phyloP scores from a whole-genome alignment of 257 asterid species.

The Linderniella brevidens region DNA sequence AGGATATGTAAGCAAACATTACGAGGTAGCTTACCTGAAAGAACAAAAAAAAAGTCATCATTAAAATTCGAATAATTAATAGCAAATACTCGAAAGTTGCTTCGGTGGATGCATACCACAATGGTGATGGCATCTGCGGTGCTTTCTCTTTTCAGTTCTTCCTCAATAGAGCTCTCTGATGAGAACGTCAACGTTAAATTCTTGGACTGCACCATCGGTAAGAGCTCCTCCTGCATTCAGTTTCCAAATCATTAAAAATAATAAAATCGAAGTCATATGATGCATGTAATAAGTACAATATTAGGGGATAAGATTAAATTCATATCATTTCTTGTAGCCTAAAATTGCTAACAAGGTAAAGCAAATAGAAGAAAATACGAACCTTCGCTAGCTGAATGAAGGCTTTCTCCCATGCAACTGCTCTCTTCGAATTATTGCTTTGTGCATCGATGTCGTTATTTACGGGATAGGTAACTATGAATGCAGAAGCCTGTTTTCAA shows the following conservation, averaged over 20 bases:
- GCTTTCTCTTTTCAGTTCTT: constrained; percentile 93
- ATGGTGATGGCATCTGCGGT: constrained; percentile 96
- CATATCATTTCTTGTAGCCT: too few species aligned
- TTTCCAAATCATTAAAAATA: neutral
- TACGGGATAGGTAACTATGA: constrained; percentile 86
- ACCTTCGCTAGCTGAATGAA: constrained; percentile 93
- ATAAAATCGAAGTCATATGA: neutral
- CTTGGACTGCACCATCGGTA: constrained; percentile 62
- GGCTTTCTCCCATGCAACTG: constrained; percentile 93
- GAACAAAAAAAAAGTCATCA: constrained; percentile 7
- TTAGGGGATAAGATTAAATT: neutral
- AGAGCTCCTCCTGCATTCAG: constrained; percentile 59
- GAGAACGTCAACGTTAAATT: constrained; percentile 80
- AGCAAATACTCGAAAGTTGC: neutral
- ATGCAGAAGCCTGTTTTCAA: constrained; percentile 81
- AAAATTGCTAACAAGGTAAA: too few species aligned
- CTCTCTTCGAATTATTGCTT: constrained; percentile 63
- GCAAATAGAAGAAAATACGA: constrained; percentile 8
- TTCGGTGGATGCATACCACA: constrained; percentile 28
- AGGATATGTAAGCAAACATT: constrained; percentile 97
- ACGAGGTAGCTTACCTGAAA: constrained; percentile 98
- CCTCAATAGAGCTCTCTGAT: constrained; percentile 93
- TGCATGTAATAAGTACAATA: neutral
- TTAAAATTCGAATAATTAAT: constrained; percentile 1
- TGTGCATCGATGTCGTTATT: constrained; percentile 74